Base-by-base conservation (phyloP, 495 filamentous ascomycete genomes). In the Hypoxylon lienhwacheense region DNA sequence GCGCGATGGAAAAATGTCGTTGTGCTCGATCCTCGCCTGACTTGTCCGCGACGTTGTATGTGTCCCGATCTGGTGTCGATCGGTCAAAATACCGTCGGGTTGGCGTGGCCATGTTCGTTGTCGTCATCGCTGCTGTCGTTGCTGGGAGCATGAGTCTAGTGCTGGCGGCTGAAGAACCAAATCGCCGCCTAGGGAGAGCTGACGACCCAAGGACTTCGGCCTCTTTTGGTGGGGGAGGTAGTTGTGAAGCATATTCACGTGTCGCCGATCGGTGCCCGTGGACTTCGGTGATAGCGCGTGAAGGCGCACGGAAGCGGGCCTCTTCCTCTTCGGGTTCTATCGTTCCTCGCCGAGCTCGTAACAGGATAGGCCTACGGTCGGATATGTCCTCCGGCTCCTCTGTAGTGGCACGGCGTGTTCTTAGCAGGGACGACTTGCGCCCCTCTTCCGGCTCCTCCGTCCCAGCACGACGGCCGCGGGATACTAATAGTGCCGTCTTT, bases 221-320 rank as follows among this genome's bases (percentile, higher is more conserved):
- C 14, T 75, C 72, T 49, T 53, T 62, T 3, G 45, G 57, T 22
- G 70, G 59, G 8, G 71, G 36, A 12, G 61, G 47, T 24, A 56
- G 55, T n/a, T 70, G 67, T 3, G 60, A 35, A 19, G 43, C 44
- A 32, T 66, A 66, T 21, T 76, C 72, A n/a, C 71, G 68, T 11
- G 62, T 49, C 16, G 48, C 33, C 6, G 55, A 43, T 31, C 71
- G 64, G 35, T 58, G 49, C 31, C 65, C 68, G 12, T 73, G 73
- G n/a, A 82, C 68, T 42, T 84, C 82, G 7, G 82, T 84, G n/a
- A 69, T 65, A 0, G 82, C 82, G 8, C 82, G 64, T 2, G 80
- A 82, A 0, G 80, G 80, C 8, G 75, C 72, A 4, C 81, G 75
- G 63, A 77, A 78, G 29, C 76, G 67, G 3, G 62, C 55, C 11